Evolutionary conservation across 257 asterid species (phyloP), one percentile per base, ranked within the genome.

Genomic region (Rubia yunnanensis): DNA sequence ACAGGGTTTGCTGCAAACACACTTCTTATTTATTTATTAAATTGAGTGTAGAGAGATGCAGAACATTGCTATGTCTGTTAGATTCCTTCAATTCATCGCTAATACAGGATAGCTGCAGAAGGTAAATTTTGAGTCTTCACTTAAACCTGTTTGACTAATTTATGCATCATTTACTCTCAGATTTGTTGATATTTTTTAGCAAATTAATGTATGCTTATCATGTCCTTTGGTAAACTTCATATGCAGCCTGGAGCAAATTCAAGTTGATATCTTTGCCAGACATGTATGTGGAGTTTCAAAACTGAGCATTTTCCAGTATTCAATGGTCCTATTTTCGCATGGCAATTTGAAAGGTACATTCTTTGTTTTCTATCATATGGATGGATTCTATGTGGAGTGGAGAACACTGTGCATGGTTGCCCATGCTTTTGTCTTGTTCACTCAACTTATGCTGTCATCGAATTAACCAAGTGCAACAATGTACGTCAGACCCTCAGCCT

Each of bases 251-350:
- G n/a, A n/a, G n/a, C n/a, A n/a, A n/a, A n/a, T n/a, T n/a, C n/a
- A n/a, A n/a, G n/a, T n/a, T n/a, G n/a, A n/a, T 72, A 66, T 67
- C 27, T 77, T 83, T 27, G 63, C 70, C 70, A 70, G 75, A 55
- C 70, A 81, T 69, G 35, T 81, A 5, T 81, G 66, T 41, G 73
- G 79, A 67, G 79, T 76, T 70, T 63, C 73, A 48, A 74, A 69
- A 17, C 64, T 71, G 41, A 77, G 76, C 73, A 73, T 85, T 34
- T 73, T 75, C 53, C 81, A 65, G 74, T 81, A 79, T 66, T 73
- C 85, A 27, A 80, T 82, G 82, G 83, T 80, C 60, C 65, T 75
- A 49, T 70, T 83, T 67, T 68, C 75, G 75, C 67, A 63, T 66
- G 65, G 70, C 63, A 70, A 57, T 35, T 65, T 65, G 36, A 39